Conservation (phyloP, 2,329 filamentous ascomycete genomes). For the Sarocladium kiliense region DNA sequence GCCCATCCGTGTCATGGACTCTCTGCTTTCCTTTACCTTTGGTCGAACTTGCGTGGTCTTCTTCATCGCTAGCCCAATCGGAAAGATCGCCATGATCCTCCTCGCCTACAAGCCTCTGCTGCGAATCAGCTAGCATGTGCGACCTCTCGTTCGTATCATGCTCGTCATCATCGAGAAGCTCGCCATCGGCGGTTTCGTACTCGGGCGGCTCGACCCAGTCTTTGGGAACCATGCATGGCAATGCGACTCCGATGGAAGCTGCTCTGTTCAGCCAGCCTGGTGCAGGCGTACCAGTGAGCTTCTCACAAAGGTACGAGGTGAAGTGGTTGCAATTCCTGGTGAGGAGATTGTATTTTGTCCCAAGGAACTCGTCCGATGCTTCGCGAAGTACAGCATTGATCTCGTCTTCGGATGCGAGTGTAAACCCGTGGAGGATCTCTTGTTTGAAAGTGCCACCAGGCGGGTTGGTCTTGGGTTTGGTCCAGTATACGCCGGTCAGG, state of each 20-base stretch:
- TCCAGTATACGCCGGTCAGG: constrained; percentile 79
- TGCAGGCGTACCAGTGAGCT: constrained; percentile 64
- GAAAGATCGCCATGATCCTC: constrained; percentile 19
- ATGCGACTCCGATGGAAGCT: constrained; percentile 72
- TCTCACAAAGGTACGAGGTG: constrained; percentile 69
- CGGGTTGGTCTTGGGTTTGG: constrained; percentile 64
- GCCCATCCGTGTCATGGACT: constrained; percentile 44
- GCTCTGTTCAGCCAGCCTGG: constrained; percentile 78
- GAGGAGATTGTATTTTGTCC: constrained; percentile 73
- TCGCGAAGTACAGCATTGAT: constrained; percentile 65
- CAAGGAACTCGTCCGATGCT: constrained; percentile 68
- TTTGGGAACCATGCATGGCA: constrained; percentile 76
- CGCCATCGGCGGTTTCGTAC: constrained; percentile 66
- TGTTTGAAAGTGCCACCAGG: constrained; percentile 73
- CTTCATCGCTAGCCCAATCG: constrained; percentile 42
- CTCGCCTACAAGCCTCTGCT: constrained; percentile 21
- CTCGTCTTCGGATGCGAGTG: constrained; percentile 61
- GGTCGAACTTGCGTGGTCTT: constrained; percentile 30
- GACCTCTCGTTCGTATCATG: constrained; percentile 47
- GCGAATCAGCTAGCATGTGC: constrained; percentile 48
- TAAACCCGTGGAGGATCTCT: constrained; percentile 75
- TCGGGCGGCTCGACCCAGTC: constrained; percentile 81
- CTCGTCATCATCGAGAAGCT: constrained; percentile 53
- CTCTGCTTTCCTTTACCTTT: constrained; percentile 40
- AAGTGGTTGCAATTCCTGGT: constrained; percentile 89